Evolutionary conservation across 2,329 filamentous ascomycete genomes (phyloP), one percentile per base, ranked within the genome.

Genomic region (Alternaria longipes): DNA sequence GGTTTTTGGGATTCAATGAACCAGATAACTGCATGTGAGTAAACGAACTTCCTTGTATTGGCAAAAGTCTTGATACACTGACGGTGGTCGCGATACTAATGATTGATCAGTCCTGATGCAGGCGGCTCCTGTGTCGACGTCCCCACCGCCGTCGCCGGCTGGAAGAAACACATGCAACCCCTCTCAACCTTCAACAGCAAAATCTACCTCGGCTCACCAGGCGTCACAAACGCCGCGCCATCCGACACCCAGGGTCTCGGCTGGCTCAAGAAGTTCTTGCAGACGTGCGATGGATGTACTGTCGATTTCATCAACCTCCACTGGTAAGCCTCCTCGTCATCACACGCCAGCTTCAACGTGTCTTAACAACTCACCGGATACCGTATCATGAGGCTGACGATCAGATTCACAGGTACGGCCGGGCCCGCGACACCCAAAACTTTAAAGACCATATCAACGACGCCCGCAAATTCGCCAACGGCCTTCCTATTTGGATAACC

Each of bases 401-500:
- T 32, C 6, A 7, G 1, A 44, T 5, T 14, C 1, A 4, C 24
- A 69, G 67, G 67, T 77, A 79, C 52, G 72, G 41, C 8, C 4
- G 14, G 7, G 59, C 56, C 2, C 36, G 7, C 16, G 73, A 74
- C 36, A 57, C 70, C 18, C 62, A 59, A 2, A 70, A 74, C 54
- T 78, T 79, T 66, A 73, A 78, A 60, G 54, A 65, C 3, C 68
- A 78, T 44, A 87, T 77, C 38, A 36, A 62, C 0, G 55, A 66
- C 1, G 66, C 73, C 0, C 60, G 65, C 14, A 47, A 59, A 3
- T 38, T 87, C 16, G 88, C 87, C 52, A 85, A 85, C 32, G 88
- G 86, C 77, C 69, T 69, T 4, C 74, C 73, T 0, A 64, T 79
- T 24, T 79, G 75, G 76, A 68, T 79, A 44, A 79, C 77, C 0